Evolutionary conservation across 192 early-diverging fungal species (phyloP).

Genomic region (Podila epigama): DNA sequence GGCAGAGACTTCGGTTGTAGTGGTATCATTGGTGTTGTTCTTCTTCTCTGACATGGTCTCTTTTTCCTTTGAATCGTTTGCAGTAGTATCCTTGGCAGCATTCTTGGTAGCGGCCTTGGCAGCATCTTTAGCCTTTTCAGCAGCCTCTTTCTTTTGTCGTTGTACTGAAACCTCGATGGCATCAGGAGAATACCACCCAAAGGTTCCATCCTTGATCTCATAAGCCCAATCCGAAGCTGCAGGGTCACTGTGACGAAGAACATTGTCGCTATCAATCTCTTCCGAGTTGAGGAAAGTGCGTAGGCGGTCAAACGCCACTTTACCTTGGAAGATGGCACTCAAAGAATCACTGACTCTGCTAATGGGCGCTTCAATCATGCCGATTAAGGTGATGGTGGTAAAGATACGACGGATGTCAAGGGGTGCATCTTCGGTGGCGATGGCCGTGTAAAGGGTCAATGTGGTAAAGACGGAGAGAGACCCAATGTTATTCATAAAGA

Average conservation of each 20-base stretch:
- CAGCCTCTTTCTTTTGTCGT: conserved; percentile 16
- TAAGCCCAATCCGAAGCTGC: conserved; percentile 9
- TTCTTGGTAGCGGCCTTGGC: not conserved
- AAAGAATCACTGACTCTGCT: conserved; percentile 68
- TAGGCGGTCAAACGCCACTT: conserved; percentile 72
- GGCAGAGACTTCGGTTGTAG: not conserved
- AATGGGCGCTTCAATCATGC: conserved; percentile 78
- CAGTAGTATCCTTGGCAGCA: not conserved
- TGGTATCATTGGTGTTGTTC: not conserved
- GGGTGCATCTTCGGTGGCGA: conserved; percentile 22
- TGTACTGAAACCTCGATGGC: conserved; percentile 17
- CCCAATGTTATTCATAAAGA: conserved; percentile 28
- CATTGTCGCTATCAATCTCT: conserved; percentile 74
- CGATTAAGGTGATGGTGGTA: conserved; percentile 80
- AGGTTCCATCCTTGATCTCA: conserved; percentile 22
- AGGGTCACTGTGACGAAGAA: conserved; percentile 40
- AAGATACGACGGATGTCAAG: conserved; percentile 70
- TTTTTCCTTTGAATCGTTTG: not conserved
- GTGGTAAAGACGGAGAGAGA: conserved; percentile 51
- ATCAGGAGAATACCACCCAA: conserved; percentile 46
- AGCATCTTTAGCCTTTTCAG: conserved; percentile 8
- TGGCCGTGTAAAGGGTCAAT: conserved; percentile 37
- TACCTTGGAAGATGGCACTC: conserved; percentile 66
- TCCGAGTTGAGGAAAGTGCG: conserved; percentile 72
- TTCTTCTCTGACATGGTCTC: not conserved